Percentiles rank a stretch among this genome's conserved stretches.
Evolutionary conservation across 148 eudicot species (phyloP).

Genomic region (Polygonum aviculare): DNA sequence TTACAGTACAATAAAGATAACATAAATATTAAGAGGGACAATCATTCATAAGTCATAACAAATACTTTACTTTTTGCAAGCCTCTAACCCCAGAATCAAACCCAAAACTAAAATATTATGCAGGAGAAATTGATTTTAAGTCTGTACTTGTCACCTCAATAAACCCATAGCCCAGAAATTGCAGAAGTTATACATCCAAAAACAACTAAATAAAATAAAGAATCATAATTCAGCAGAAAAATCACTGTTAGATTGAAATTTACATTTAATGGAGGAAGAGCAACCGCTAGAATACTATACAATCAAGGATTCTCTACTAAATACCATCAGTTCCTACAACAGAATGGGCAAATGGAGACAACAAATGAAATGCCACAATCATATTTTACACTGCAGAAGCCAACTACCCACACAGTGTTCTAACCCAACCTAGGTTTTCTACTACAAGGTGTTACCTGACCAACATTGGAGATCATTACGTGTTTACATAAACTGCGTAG

Average conservation of each 20-base stretch:
- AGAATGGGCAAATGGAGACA: neutral
- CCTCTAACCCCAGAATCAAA: no score
- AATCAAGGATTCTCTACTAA: conserved; percentile 1
- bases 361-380: neutral
- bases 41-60: no score
- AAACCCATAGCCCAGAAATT: no score
- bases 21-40: no score
- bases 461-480: neutral
- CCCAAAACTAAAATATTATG: no score
- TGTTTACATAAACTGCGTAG: conserved; percentile 17
- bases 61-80: no score
- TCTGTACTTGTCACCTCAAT: no score
- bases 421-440: neutral
- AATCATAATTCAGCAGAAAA: neutral
- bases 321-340: neutral
- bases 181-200: neutral
- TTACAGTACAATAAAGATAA: no score
- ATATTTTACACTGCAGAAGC: neutral
- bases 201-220: neutral
- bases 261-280: neutral
- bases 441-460: neutral
- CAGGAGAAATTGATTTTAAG: no score
- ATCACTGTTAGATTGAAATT: conserved; percentile 1
- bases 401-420: neutral
- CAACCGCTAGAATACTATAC: neutral